Evolutionary conservation across 495 filamentous ascomycete genomes (phyloP), one percentile per base, ranked within the genome.

Genomic region (Clavariopsis aquatica): DNA sequence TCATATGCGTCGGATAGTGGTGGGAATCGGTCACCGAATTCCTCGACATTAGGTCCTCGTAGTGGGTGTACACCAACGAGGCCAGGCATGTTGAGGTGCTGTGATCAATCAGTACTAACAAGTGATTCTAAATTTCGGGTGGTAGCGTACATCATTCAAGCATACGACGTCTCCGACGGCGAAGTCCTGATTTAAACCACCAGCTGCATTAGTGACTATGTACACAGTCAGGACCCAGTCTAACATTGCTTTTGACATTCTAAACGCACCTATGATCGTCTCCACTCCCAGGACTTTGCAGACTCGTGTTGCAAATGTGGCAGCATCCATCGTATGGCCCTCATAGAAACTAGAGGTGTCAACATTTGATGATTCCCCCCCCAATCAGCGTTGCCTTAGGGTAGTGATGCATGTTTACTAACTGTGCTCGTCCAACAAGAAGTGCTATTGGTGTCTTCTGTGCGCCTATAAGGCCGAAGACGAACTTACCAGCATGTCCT

Each of bases 1-100:
- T 92, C 89, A 75, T 92, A 92, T 1, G 89, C 88, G 71, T 92
- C 88, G 2, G 87, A 90, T 19, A 92, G 73, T 12, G 89, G 77
- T 46, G 87, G 87, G 73, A 92, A 92, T 13, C 89, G 82, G 31
- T 82, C 78, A 31, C 89, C 89, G 68, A 89, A 87, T 4, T 85
- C 78, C 36, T 89, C 85, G 13, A 76, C 77, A 68, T 92, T 92
- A 12, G 86, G 83, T 9, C 89, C 89, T 59, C 86, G 82, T n/a
- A 91, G 76, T 36, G 89, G 89, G 75, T 92, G 84, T 36, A 77
- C 74, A 27, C 89, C 89, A 17, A 83, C 83, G 17, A 92, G 74
- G 1, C 89, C 89, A n/a, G 87, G 83, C 27, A 91, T 69, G 71
- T 91, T 91, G 53, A 92, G 81, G 72, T 92, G 89, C 67, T 72